Conservation (phyloP, 768 basidiomycete species). For the Russula abietina region DNA sequence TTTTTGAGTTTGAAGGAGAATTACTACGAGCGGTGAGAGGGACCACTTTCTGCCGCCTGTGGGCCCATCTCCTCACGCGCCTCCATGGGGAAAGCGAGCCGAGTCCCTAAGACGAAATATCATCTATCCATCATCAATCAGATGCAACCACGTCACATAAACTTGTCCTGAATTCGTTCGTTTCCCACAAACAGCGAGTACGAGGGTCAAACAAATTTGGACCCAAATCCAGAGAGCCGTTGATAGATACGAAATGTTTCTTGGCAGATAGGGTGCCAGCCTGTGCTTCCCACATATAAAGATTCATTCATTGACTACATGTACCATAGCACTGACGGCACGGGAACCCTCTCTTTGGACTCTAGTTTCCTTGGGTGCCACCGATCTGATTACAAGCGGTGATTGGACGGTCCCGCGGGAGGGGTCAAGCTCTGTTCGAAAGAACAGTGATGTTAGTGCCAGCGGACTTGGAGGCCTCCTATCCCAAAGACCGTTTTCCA, state of each 20-base stretch:
- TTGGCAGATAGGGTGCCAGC: background rate
- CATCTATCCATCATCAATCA: constrained; percentile 9
- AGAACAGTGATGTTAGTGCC: constrained; percentile 19
- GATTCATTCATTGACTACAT: constrained; percentile 9
- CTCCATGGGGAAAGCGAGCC: constrained; percentile 21
- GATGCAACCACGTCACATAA: constrained; percentile 18
- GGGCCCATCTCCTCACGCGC: constrained; percentile 8
- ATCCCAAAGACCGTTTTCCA: constrained; percentile 14
- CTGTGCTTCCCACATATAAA: constrained; percentile 10
- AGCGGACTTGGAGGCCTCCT: constrained; percentile 22
- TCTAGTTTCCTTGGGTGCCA: constrained; percentile 22
- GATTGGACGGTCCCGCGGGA: constrained; percentile 23
- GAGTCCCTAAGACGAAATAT: constrained; percentile 8
- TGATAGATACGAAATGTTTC: background rate
- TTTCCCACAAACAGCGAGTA: constrained; percentile 2
- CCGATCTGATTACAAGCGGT: constrained; percentile 22
- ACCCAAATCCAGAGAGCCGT: background rate
- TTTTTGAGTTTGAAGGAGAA: background rate
- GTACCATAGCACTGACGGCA: constrained; percentile 19
- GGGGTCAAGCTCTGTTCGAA: constrained; percentile 9
- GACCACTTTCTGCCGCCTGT: background rate
- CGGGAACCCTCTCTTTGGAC: constrained; percentile 18
- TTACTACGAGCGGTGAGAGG: background rate
- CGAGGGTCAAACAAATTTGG: background rate
- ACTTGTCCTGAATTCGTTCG: constrained; percentile 2